Evolutionary conservation across 164 flowering plant genomes (phyloP), one percentile per base, ranked within the genome.

Genomic region (Magnolia changhungtana): DNA sequence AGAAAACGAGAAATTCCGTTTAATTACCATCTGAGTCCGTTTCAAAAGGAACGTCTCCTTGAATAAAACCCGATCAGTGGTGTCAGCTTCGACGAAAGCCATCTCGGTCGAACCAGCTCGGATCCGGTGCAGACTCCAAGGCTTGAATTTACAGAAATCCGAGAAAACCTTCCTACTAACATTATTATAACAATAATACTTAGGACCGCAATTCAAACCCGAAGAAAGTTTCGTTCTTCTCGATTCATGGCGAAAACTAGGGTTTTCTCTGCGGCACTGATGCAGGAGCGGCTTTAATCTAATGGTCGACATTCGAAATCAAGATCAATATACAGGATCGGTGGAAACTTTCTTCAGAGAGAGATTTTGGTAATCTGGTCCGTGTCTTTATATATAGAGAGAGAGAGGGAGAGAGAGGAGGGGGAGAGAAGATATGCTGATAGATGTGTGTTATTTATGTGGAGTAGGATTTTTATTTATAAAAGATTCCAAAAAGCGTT

Each of bases 21-120:
- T 13, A 37, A 73, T 67, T 18, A 95, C 98, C 88, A 45, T 83
- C 72, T 87, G 80, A 50, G 75, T 82, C n/a, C 89, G 88, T 64
- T 80, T 80, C 63, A 95, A 69, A 45, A 72, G 78, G 80, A 85
- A 93, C 1, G 88, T 91, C 78, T 91, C 84, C 72, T 67, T 74
- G 71, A 85, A 90, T 27, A 81, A 66, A 67, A 84, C 84, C 58
- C 81, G 86, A 1, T 78, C 23, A 23, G 83, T 87, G 1, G 79
- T 19, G 23, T 85, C 71, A 20, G 86, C 76, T n/a, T 83, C 88
- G 11, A 67, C 70, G 27, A 78, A 29, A 67, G 89, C 79, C 3
- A 91, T 71, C 8, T 75, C 87, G 16, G 83, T 20, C 61, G 89
- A 81, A 77, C 79, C 73, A 71, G 88, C 87, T 78, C 73, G 71